Evolutionary conservation across 805 yeast species (phyloP), one percentile per base, ranked within the genome.

Genomic region (Starmera amethionina): DNA sequence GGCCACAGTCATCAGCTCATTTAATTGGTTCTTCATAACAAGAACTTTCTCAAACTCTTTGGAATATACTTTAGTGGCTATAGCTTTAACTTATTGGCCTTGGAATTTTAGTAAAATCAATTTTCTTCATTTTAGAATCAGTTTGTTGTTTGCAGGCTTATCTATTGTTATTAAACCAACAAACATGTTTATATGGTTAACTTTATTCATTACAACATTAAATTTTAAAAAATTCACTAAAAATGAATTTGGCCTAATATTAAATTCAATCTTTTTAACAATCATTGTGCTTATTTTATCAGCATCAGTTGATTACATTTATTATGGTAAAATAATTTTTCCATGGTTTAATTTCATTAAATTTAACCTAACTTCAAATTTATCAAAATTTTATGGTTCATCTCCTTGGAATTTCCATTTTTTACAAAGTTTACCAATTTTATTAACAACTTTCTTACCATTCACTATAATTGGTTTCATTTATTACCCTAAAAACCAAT

Each of bases 401-500:
- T 78, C 93, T 15, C 82, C 94, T 15, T 72, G 87, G 78, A 84
- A 82, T 55, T 93, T 89, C 63, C 93, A 93, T 59, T 31, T 90
- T 3, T 56, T 73, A 7, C 96, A 93, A 60, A 94, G 85, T 8
- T 43, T 93, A 1, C 98, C 98, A 0, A 63, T 90, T 9, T 59
- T 89, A 37, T 57, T 82, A 39, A 71, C 85, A 54, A 73, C 79
- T 3, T 78, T 72, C 47, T 44, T 82, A 2, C 95, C 96, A 0
- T 65, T 79, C 29, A 68, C 77, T 42, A 12, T 78, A 0, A 55
- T 54, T 45, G 84, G 81, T 1, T 34, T 63, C 11, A 41, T 50
- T 14, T 43, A 42, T 5, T 48, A 54, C 29, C 47, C 55, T 3
- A 34, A 49, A 13, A 40, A 51, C 29, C 49, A 52, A 13, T 28